Base-by-base conservation (phyloP, 2,329 filamentous ascomycete genomes). In the Neofusicoccum laricinum region DNA sequence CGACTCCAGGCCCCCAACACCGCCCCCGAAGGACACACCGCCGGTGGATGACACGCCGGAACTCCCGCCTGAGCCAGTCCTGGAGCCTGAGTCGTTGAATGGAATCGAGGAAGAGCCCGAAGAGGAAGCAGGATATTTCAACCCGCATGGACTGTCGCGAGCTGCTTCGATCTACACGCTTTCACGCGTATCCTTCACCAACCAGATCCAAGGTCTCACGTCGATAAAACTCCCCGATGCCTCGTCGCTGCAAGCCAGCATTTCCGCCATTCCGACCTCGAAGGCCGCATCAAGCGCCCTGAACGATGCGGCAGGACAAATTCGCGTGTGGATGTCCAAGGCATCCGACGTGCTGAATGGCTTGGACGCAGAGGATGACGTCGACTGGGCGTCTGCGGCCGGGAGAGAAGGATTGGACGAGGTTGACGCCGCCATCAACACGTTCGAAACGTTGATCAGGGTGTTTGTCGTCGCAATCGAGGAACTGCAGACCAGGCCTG, bases 401-500 rank as follows among this genome's bases (percentile, higher is more conserved):
- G 95, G 95, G 2, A 84, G 90, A 66, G 91, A 94, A 76, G 91
- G 91, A 2, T 81, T 94, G 40, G 88, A 88, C 58, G 86, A 87
- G 63, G 85, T 88, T 2, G 85, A 89, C 67, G 81, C 81, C 59
- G 86, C 94, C 21, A 94, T 98, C 66, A 81, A 84, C 41, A 88
- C 91, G 57, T 99, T 98, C 71, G 93, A 97, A 73, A 87, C 89
- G 59, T 82, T 99, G 64, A 92, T 98, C 73, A 92, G 93, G 70
- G 91, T 96, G 68, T 99, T 97, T 73, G 91, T 98, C 62, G 85
- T 88, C 66, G 93, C 94, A n/a, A 97, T 98, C 70, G 95, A 98
- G 74, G 89, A 93, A 67, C 82, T 99, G 46, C 93, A 98, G 76
- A 80, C 84, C 55, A 90, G 95, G 12, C 75, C 82, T 1, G 95